Evolutionary conservation across 1,139 yeast genomes (phyloP).

Genomic region (Suhomyces kunorum): DNA sequence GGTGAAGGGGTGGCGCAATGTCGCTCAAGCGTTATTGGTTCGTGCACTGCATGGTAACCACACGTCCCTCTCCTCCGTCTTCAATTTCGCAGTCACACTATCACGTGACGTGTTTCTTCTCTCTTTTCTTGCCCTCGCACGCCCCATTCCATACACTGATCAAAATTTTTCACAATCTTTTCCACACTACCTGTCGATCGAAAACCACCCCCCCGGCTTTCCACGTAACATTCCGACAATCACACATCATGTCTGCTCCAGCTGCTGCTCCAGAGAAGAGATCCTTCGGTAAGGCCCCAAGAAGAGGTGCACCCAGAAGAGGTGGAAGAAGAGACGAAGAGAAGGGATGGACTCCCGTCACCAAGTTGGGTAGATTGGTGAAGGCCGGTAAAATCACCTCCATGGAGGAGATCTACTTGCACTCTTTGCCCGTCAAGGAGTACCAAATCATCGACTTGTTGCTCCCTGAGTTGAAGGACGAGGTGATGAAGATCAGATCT

Average conservation of each 20-base stretch:
- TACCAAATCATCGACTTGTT: constrained; percentile 97
- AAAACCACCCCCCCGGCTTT: constrained; percentile 90
- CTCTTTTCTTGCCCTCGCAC: not conserved
- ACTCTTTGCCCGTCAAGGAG: constrained; percentile 99
- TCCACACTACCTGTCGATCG: constrained; percentile 60
- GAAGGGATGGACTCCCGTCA: constrained; percentile 99
- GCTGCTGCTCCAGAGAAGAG: constrained; percentile 46
- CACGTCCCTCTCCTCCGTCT: not conserved
- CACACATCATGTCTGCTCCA: constrained; percentile 62
- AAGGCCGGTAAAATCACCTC: constrained; percentile 97
- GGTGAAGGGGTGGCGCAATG: not conserved
- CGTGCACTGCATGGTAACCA: not conserved
- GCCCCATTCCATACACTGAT: not conserved
- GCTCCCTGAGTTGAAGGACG: constrained; percentile 95
- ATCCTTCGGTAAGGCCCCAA: constrained; percentile 65
- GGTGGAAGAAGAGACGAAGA: constrained; percentile 85
- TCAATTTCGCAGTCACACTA: constrained; percentile 1
- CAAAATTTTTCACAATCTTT: constrained; percentile 16
- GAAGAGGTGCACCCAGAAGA: constrained; percentile 54
- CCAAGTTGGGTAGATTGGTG: constrained; percentile 99
- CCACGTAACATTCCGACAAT: constrained; percentile 85
- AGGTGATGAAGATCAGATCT: constrained; percentile 99
- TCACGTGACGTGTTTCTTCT: not conserved
- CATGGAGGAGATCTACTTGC: constrained; percentile 98
- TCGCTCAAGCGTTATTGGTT: not conserved